These are phyloP conservation scores for Didymella arachidicola DNA, from an alignment of 2,329 filamentous ascomycete species.

Conservation along the genomic window DNA sequence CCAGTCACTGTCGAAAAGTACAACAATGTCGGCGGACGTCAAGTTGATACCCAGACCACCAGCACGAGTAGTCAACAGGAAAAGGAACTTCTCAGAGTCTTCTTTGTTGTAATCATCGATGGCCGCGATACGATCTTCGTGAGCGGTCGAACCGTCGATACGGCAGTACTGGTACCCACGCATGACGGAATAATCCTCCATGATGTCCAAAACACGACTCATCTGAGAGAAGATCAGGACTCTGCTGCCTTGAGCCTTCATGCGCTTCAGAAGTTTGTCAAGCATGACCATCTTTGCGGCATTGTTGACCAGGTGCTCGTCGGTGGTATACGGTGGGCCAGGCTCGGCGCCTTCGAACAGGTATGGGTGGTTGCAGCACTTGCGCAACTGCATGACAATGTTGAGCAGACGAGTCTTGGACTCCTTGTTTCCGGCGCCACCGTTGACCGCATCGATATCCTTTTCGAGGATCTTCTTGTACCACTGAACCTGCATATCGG, in stretches of 20 bases:
- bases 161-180: conserved; percentile 94
- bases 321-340: conserved; percentile 95
- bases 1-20: conserved; percentile 98
- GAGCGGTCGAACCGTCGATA: conserved; percentile 94
- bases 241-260: conserved; percentile 86
- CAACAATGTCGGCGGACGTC: conserved; percentile 92
- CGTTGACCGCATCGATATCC: conserved; percentile 98
- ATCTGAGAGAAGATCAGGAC: conserved; percentile 99
- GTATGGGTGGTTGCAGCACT: conserved; percentile 99
- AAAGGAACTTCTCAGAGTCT: conserved; percentile 86
- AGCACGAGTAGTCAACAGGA: conserved; percentile 92
- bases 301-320: conserved; percentile 93
- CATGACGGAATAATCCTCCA: conserved; percentile 98
- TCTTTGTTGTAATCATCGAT: conserved; percentile 99
- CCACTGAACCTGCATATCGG: conserved; percentile 99
- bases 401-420: conserved; percentile 97
- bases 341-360: conserved; percentile 97
- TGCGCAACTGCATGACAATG: conserved; percentile 98
- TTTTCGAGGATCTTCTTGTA: conserved; percentile 99
- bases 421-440: conserved; percentile 93
- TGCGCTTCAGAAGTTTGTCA: conserved; percentile 84
- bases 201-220: conserved; percentile 94
- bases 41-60: conserved; percentile 97
- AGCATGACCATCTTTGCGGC: conserved; percentile 97
- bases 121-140: conserved; percentile 95